Conservation (phyloP, 768 basidiomycete genomes). For the Imleria badia region DNA sequence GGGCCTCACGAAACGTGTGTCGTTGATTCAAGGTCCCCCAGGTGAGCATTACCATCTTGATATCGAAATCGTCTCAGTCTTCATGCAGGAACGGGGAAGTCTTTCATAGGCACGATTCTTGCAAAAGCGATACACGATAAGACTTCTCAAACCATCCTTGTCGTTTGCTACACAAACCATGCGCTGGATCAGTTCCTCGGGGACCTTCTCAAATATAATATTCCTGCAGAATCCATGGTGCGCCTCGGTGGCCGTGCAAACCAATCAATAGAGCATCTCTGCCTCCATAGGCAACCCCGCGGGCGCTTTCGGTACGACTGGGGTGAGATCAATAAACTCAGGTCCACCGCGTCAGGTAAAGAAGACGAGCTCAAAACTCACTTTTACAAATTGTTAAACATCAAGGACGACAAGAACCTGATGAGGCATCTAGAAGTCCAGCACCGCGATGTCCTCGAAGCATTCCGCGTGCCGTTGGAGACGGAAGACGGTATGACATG, state of each 20-base stretch:
- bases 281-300: constrained; percentile 31
- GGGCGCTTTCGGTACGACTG: neutral
- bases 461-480: constrained; percentile 42
- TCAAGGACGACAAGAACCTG: constrained; percentile 25
- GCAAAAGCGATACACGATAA: constrained; percentile 57
- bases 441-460: constrained; percentile 39
- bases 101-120: constrained; percentile 64
- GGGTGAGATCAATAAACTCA: constrained; percentile 18
- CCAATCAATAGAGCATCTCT: constrained; percentile 41
- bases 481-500: constrained; percentile 42
- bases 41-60: constrained; percentile 37
- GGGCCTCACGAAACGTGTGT: constrained; percentile 53
- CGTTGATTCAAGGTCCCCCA: constrained; percentile 70
- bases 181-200: constrained; percentile 69
- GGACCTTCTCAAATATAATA: constrained; percentile 56
- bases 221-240: constrained; percentile 49
- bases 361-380: constrained; percentile 20
- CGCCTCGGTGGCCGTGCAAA: constrained; percentile 59
- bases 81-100: constrained; percentile 64
- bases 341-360: constrained; percentile 36
- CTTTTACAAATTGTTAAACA: constrained; percentile 15
- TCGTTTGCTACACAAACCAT: constrained; percentile 73
- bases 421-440: constrained; percentile 47
- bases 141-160: constrained; percentile 49
- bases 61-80: neutral